Evolutionary conservation across 805 yeast genomes (phyloP).

Genomic region (Saccharomycopsis guyanensis): DNA sequence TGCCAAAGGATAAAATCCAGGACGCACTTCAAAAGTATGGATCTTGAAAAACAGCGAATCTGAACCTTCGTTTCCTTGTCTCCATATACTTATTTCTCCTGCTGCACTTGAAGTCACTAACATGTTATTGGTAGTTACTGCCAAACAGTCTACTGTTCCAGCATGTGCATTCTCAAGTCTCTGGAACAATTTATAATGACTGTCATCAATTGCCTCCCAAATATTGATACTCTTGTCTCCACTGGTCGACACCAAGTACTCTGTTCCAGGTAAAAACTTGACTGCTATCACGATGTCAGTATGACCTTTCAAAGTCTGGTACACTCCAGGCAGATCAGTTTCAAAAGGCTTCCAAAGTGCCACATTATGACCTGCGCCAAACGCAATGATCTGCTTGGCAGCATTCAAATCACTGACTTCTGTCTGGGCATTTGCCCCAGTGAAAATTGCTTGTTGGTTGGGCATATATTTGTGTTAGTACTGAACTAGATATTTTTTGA

Average conservation of each 20-base stretch:
- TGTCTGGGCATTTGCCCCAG: conserved; percentile 66
- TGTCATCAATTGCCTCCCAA: conserved; percentile 38
- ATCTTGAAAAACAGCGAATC: conserved; percentile 17
- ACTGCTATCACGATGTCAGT: conserved; percentile 59
- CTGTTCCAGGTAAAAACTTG: conserved; percentile 36
- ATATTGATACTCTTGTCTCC: conserved; percentile 58
- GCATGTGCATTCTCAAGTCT: conserved; percentile 33
- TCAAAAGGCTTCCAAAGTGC: conserved; percentile 64
- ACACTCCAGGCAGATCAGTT: conserved; percentile 35
- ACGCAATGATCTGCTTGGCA: conserved; percentile 43
- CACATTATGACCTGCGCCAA: conserved; percentile 58
- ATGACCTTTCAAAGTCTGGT: conserved; percentile 53
- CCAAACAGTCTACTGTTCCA: conserved; percentile 48
- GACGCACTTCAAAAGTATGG: conserved; percentile 28
- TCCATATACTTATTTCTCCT: conserved; percentile 53
- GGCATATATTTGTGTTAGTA: conserved; percentile 9
- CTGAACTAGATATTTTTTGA: no score
- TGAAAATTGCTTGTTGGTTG: conserved; percentile 47
- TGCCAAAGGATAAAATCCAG: conserved; percentile 45
- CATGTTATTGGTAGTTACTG: conserved; percentile 32
- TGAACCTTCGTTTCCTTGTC: not conserved
- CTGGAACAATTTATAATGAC: conserved; percentile 24
- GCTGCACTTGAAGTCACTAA: conserved; percentile 58
- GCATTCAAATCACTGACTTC: conserved; percentile 47
- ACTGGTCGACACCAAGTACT: conserved; percentile 49